Conservation (phyloP, 2,329 filamentous ascomycete genomes). For the Ceratocystis diversiconidia region DNA sequence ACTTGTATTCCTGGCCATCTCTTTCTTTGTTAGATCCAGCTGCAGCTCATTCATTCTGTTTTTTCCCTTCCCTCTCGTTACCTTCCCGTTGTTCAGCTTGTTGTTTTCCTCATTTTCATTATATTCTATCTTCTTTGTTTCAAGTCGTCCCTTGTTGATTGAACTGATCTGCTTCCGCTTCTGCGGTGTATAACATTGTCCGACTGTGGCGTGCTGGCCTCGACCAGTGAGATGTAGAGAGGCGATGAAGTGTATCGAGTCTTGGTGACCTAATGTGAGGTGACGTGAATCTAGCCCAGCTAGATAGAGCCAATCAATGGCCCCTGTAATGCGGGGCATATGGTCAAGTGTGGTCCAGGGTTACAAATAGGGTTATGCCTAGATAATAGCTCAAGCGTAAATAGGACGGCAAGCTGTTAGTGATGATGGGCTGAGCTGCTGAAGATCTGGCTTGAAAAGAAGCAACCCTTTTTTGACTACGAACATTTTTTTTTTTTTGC, state of each 20-base stretch:
- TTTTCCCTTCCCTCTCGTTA: slow-evolving; percentile 21
- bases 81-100: slow-evolving; percentile 20
- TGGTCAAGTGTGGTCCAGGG: too few relatives aligned
- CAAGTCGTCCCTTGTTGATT: not conserved
- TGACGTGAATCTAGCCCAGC: too few relatives aligned
- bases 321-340: too few relatives aligned
- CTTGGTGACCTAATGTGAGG: too few relatives aligned
- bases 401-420: too few relatives aligned
- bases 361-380: too few relatives aligned
- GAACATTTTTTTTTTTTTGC: not conserved
- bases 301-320: too few relatives aligned
- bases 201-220: not conserved
- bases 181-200: not conserved
- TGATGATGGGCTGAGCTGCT: not conserved
- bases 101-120: slow-evolving; percentile 21
- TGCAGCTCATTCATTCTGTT: slow-evolving; percentile 20
- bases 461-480: not conserved
- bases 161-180: not conserved
- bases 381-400: too few relatives aligned
- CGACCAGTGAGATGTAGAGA: not conserved
- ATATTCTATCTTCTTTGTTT: slow-evolving; percentile 9
- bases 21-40: not conserved
- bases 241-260: too few relatives aligned
- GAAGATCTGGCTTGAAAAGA: not conserved
- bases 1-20: slow-evolving; percentile 10